phyloP scores from a whole-genome alignment of 306 rosid species.

The Prunus kanzakura region DNA sequence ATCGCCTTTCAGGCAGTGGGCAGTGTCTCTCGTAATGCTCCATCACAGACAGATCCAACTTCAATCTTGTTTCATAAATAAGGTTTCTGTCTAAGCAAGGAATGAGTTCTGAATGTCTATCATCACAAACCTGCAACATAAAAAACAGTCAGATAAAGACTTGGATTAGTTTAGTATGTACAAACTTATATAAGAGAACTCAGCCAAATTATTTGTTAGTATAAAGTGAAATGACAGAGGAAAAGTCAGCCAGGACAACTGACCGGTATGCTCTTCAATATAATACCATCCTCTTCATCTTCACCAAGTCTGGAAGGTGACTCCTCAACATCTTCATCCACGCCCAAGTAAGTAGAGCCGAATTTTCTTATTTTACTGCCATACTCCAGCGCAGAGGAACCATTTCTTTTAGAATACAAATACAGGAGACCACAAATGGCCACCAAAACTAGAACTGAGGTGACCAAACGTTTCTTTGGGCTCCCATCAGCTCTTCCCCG shows the following conservation, averaged over 20 bases:
- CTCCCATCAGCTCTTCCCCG: conserved; percentile 91
- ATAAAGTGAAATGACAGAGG: background rate
- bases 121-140: conserved; percentile 81
- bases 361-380: conserved; percentile 69
- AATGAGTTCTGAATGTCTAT: conserved; percentile 87
- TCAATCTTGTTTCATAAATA: conserved; percentile 88
- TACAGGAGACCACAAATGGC: conserved; percentile 67
- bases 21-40: conserved; percentile 99
- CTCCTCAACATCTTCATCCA: conserved; percentile 68
- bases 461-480: conserved; percentile 66
- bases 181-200: background rate
- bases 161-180: background rate
- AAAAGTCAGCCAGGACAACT: conserved; percentile 27
- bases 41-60: conserved; percentile 89
- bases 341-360: conserved; percentile 76
- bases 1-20: conserved; percentile 88
- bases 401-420: conserved; percentile 51
- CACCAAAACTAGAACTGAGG: conserved; percentile 49
- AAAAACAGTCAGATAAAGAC: conserved; percentile 15
- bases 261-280: conserved; percentile 86
- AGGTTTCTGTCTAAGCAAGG: conserved; percentile 98
- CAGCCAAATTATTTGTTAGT: background rate
- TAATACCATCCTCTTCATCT: conserved; percentile 50
- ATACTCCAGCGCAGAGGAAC: conserved; percentile 72
- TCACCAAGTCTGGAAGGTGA: conserved; percentile 52